Conservation (phyloP, 108 stramenopile genomes). For the Licmophora abbreviata region DNA sequence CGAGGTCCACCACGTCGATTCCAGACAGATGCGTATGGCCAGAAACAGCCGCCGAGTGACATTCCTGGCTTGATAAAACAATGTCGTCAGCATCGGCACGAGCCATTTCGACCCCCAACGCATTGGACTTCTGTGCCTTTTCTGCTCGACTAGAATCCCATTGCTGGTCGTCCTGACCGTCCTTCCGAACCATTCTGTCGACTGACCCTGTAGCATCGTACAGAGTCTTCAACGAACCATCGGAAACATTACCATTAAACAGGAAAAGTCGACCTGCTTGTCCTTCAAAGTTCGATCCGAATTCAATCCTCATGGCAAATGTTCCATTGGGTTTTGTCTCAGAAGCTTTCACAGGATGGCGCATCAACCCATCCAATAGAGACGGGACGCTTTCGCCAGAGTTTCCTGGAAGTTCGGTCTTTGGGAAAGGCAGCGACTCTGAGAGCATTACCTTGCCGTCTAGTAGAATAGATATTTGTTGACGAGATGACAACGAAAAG, state of each 20-base stretch:
- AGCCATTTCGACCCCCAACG: neutral
- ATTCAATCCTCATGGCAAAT: conserved; percentile 20
- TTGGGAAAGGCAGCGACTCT: conserved; percentile 48
- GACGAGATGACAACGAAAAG: conserved; percentile 46
- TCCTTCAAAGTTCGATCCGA: conserved; percentile 56
- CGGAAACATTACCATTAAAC: conserved; percentile 57
- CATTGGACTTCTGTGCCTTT: neutral
- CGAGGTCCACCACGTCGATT: conserved; percentile 12
- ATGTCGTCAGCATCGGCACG: conserved; percentile 31
- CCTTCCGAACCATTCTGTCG: neutral
- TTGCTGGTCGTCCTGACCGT: neutral
- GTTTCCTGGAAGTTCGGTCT: conserved; percentile 12
- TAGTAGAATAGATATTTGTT: conserved; percentile 65
- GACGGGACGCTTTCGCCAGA: neutral
- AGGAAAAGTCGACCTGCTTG: conserved; percentile 61
- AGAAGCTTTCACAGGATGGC: neutral
- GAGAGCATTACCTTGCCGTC: conserved; percentile 73
- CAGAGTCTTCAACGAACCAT: conserved; percentile 57
- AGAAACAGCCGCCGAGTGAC: neutral
- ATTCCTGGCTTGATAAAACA: conserved; percentile 13
- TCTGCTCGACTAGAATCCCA: conserved; percentile 1
- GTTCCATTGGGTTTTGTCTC: neutral
- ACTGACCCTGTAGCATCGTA: conserved; percentile 39
- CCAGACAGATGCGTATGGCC: no score
- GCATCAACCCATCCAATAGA: no score